Base-by-base conservation (phyloP, 345 rosid genomes). In the Sonneratia caseolaris region DNA sequence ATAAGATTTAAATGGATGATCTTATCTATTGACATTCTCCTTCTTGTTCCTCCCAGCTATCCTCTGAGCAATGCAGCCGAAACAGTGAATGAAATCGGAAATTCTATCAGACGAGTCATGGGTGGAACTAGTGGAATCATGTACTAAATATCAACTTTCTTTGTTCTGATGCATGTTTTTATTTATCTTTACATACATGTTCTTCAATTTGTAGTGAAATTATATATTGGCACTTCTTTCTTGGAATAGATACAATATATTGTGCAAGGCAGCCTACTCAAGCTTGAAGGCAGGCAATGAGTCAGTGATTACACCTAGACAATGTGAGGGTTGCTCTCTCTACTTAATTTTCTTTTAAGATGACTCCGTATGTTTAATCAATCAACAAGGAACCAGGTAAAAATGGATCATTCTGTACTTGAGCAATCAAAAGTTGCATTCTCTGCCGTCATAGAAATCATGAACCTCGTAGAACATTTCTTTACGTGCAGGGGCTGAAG, bases 61-160 rank as follows among this genome's bases (percentile, higher is more conserved):
- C 99, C 99, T 62, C 85, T 91, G 77, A 90, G 90, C 53, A 90
- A 91, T 84, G 92, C 89, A 64, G 89, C 92, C 0, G 99, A 95
- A 84, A 95, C 97, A 72, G 84, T 91, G 56, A 89, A 86, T 73
- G 96, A 91, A 78, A 91, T 95, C 70, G 96, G 94, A 71, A 77
- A 82, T 19, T 59, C 98, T 70, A 79, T 91, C 76, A 78, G 82
- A 78, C 84, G 89, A 82, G 90, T 85, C 66, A 95, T 91, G 98
- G 98, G 98, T 73, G 98, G 98, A 43, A 94, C 98, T 68, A 94
- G 98, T 75, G 98, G 98, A 74, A 89, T 94, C 73, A 65, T 94
- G 97, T 91, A 94, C 47, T 18, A 37, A 55, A 55, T 51, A 22
- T 37, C 64, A 42, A 13, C 38, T 62, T 38, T 21, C 24, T 21